A percentile compares a stretch with the other conserved stretches of the same genome.
phyloP scores from a whole-genome alignment of 805 yeast genomes.

The Saccharomycopsis guyanensis region DNA sequence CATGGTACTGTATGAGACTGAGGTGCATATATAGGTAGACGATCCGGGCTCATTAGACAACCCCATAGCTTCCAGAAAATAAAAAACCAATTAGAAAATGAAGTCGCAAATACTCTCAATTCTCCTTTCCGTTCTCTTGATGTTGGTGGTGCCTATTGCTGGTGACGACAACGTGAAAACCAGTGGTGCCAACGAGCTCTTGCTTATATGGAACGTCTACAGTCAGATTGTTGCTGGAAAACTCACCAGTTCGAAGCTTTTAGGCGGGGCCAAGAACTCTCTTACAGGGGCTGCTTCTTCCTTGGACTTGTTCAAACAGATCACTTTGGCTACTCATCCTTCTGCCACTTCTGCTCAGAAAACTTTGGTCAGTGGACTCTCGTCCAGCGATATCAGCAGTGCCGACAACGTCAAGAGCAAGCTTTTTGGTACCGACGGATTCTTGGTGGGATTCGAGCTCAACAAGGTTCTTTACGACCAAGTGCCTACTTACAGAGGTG shows the following conservation, averaged over 20 bases:
- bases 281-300: background rate
- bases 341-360: constrained; percentile 7
- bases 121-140: too few species aligned
- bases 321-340: constrained; percentile 8
- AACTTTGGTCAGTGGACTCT: background rate
- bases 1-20: too few species aligned
- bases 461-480: constrained; percentile 3
- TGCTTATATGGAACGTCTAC: constrained; percentile 3
- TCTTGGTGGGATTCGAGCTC: background rate
- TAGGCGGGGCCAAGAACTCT: background rate
- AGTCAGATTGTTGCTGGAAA: constrained; percentile 5
- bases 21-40: too few species aligned
- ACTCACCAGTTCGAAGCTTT: constrained; percentile 3
- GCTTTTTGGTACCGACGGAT: constrained; percentile 4
- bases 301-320: constrained; percentile 3
- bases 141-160: too few species aligned
- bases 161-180: background rate
- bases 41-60: too few species aligned
- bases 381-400: background rate
- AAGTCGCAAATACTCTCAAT: too few species aligned
- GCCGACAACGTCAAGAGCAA: background rate
- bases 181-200: constrained; percentile 7
- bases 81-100: too few species aligned
- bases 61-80: too few species aligned
- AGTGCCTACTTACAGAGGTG: constrained; percentile 11